These are phyloP conservation scores for Alternaria ventricosa DNA, from an alignment of 2,329 filamentous ascomycete species.

Conservation along the genomic window DNA sequence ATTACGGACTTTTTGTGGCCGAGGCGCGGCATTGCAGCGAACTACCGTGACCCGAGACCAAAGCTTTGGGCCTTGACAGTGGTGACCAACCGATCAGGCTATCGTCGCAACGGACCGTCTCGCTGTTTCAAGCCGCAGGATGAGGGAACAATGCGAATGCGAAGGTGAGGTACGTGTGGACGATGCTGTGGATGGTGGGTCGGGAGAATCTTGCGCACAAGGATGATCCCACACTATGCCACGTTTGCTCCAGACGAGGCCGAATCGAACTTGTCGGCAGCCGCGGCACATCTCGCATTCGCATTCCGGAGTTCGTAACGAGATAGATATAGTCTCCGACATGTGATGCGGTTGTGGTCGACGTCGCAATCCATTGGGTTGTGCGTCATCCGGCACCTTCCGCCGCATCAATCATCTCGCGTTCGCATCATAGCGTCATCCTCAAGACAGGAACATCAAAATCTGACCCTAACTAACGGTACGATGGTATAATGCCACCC, in stretches of 20 bases:
- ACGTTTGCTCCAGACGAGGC: not conserved
- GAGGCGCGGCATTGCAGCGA: constrained; percentile 41
- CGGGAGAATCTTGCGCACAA: constrained; percentile 5
- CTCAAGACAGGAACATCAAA: not conserved
- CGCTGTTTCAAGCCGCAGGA: constrained; percentile 3
- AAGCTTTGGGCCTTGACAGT: constrained; percentile 15
- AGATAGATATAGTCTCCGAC: not conserved
- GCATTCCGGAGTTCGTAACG: constrained; percentile 3
- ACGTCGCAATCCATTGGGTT: not conserved
- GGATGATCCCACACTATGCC: constrained; percentile 10
- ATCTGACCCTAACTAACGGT: not conserved
- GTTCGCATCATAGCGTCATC: not conserved
- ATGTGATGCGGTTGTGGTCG: not conserved
- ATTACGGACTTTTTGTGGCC: constrained; percentile 46
- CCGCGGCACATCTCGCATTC: constrained; percentile 18
- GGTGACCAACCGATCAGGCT: constrained; percentile 5
- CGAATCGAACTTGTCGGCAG: not conserved
- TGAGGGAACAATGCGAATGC: constrained; percentile 13
- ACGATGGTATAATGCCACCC: not conserved
- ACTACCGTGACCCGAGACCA: constrained; percentile 9
- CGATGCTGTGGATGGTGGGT: constrained; percentile 10
- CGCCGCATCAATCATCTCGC: not conserved
- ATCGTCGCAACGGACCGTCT: constrained; percentile 8
- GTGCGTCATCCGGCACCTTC: not conserved
- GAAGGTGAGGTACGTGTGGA: constrained; percentile 10